Base-by-base conservation (phyloP, 371 early-diverging fungal species). In the Blastocladiella emersonii region DNA sequence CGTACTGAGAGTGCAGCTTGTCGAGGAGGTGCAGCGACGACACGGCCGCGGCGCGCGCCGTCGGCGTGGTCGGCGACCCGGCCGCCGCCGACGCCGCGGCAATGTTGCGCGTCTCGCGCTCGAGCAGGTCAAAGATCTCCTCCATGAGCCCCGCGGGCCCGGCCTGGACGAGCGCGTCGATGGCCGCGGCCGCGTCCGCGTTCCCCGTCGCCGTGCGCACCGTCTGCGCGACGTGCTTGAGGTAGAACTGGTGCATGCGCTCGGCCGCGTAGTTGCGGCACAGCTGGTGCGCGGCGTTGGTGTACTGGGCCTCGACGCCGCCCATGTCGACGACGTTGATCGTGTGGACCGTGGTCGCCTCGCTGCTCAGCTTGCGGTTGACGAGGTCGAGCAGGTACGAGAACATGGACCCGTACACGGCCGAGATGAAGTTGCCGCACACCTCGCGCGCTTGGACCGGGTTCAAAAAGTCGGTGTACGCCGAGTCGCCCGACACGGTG, bases 391-490 rank as follows among this genome's bases (percentile, higher is more conserved):
- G 77, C 15, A 92, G 75, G 87, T 88, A 91, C 7, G 76, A 70
- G 62, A 90, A 82, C 5, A 92, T 70, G 17, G 87, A 77, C n/a
- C 83, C 74, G 64, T 90, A 92, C 12, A 92, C 70, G 10, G 83
- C 77, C 43, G 80, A 79, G 0, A 88, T 84, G 44, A 92, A 66
- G n/a, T 76, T 74, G 64, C 90, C 89, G 13, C 88, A 72, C 65
- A 86, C 79, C 89, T 82, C 66, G 10, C 72, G 70, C 34, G 81
- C 78, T 55, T 84, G 81, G 56, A 85, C 81, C 62, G 82, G 77
- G 70, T 93, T 94, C 30, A 78, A 74, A 63, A 95, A 73, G 92
- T 93, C 82, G 2, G 93, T 91, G 64, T 89, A 93, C 36, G 92
- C 71, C 65, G 93, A 93, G 60, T 84, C 78, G 34, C 86, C 81